Base-by-base conservation (phyloP, 345 rosid genomes). In the Psidium guajava region DNA sequence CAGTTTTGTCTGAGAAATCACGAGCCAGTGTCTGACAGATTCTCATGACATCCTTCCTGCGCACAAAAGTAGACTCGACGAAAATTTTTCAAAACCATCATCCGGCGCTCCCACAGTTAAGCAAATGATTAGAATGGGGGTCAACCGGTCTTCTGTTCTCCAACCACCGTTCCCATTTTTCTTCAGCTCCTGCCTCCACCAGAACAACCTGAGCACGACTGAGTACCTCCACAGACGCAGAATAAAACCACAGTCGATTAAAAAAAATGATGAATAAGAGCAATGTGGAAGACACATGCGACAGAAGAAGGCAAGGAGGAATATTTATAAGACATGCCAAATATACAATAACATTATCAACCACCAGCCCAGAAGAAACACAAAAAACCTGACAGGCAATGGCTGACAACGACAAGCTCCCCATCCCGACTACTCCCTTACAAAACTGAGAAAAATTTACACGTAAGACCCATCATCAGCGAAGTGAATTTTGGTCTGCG, bases 341-440 rank as follows among this genome's bases (percentile, higher is more conserved):
- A 69, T 69, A 18, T 69, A 69, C 77, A 69, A 69, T 36, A 69
- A 69, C 47, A 69, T 36, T 36, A 52, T 82, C 75, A 88, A 86
- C 91, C 85, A 74, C 74, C 82, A 50, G 85, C 90, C 87, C 75
- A 80, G 59, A 56, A 83, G 14, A 80, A 11, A 42, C 54, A 58
- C 82, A 69, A 87, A 87, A 88, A 86, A 88, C 52, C 40, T 54
- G 85, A 84, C 56, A 5, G 59, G 90, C 91, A 84, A 54, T 83
- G 85, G 90, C 85, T 22, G 56, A 83, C 82, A 27, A 47, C 47
- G 57, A 47, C 54, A 61, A 25, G 22, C 32, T 69, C 44, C 40
- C 74, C 28, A 69, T 69, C 77, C 77, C 24, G 77, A 69, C 77
- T 69, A 69, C 77, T 69, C 77, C 47, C 77, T 69, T 32, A 21